Percentiles rank a stretch among this genome's conserved stretches.
These are phyloP conservation scores for Schizonepeta tenuifolia DNA, from an alignment of 257 asterid species.

Conservation along the genomic window DNA sequence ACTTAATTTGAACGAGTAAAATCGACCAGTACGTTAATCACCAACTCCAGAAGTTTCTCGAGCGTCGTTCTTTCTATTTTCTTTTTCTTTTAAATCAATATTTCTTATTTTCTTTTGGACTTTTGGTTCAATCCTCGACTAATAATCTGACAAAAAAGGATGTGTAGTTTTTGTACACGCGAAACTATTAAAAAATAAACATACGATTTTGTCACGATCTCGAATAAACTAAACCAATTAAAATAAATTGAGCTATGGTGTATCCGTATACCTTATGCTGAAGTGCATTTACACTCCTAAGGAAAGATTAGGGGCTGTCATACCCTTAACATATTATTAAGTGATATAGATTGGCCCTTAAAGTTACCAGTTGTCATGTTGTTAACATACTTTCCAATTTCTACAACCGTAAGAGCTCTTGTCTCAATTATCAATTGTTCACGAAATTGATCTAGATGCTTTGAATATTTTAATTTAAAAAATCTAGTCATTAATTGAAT, in stretches of 20 bases:
- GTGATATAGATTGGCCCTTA: no score
- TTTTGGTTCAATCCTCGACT: not conserved
- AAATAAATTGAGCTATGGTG: not conserved
- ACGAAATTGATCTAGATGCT: no score
- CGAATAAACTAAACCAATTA: not conserved
- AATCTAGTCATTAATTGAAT: no score
- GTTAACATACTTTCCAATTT: no score
- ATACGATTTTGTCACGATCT: not conserved
- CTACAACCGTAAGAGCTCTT: no score
- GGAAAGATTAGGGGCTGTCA: no score
- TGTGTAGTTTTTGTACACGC: not conserved
- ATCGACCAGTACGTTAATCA: not conserved
- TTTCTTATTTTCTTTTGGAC: not conserved
- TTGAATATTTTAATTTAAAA: no score
- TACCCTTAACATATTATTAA: no score
- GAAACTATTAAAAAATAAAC: not conserved
- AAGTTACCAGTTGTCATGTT: no score
- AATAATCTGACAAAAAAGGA: not conserved
- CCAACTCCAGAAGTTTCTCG: slow-evolving; percentile 21
- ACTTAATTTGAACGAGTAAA: not conserved
- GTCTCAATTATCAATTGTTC: no score
- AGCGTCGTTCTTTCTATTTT: not conserved
- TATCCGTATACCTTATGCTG: no score
- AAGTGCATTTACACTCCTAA: no score
- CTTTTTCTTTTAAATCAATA: not conserved